Evolutionary conservation across 2,329 filamentous ascomycete species (phyloP).

Genomic region (Leptodontidium sp.): DNA sequence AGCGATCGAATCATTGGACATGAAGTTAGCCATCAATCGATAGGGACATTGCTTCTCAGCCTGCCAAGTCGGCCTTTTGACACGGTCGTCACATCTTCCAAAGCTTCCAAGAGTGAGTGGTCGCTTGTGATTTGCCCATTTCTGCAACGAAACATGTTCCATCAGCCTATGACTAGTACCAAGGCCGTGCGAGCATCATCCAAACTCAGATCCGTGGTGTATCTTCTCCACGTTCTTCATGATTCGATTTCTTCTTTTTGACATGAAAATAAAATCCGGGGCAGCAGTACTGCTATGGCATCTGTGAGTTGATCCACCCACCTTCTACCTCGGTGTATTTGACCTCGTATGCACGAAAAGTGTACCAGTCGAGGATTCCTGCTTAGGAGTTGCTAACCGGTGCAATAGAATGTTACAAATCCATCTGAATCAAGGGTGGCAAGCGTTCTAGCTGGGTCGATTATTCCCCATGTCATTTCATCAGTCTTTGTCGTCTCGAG

Average conservation of each 20-base stretch:
- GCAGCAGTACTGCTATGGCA: constrained; percentile 7
- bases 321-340: not conserved
- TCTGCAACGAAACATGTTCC: constrained; percentile 17
- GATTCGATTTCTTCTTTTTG: not conserved
- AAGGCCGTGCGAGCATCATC: constrained; percentile 13
- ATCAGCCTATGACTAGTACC: constrained; percentile 7
- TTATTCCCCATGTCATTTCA: constrained; percentile 29
- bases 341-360: too few relatives aligned
- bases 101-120: not conserved
- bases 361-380: not conserved
- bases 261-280: constrained; percentile 5
- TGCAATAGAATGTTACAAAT: not conserved
- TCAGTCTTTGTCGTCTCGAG: constrained; percentile 34
- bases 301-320: not conserved
- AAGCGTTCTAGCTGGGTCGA: constrained; percentile 26
- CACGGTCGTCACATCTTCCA: constrained; percentile 2
- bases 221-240: constrained; percentile 7
- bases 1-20: constrained; percentile 13
- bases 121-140: constrained; percentile 5
- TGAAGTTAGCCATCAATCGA: not conserved
- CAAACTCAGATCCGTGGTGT: not conserved
- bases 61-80: not conserved
- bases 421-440: constrained; percentile 26
- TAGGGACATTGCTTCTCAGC: not conserved
- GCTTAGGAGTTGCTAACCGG: not conserved